Conservation (phyloP, 1,284 basidiomycete genomes). For the Paramarasmius palmivorus region DNA sequence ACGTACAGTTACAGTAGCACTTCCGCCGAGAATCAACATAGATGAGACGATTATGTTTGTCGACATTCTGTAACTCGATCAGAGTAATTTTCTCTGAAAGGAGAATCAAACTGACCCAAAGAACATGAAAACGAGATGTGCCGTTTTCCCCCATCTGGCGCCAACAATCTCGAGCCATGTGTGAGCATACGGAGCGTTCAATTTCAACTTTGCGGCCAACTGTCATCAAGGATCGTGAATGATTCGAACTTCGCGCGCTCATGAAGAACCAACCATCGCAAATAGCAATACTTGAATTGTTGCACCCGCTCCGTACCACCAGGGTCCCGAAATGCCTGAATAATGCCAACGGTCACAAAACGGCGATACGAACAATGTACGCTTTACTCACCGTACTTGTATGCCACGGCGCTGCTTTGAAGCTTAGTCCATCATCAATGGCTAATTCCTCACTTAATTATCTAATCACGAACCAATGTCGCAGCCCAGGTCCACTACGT, state of each 20-base stretch:
- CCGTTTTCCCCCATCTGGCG: conserved; percentile 72
- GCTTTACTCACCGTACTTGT: conserved; percentile 72
- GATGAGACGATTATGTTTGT: conserved; percentile 79
- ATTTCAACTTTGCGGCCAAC: conserved; percentile 73
- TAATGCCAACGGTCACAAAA: not conserved
- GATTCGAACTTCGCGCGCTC: not conserved
- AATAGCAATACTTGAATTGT: conserved; percentile 77
- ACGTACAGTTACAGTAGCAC: conserved; percentile 78
- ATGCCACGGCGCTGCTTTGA: conserved; percentile 81
- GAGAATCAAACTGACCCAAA: conserved; percentile 48
- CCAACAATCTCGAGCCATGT: conserved; percentile 61
- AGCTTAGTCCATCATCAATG: conserved; percentile 37
- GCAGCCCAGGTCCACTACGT: conserved; percentile 79
- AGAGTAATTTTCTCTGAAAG: not conserved
- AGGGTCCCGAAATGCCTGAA: conserved; percentile 53
- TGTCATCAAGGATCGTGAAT: conserved; percentile 25
- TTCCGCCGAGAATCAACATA: conserved; percentile 65
- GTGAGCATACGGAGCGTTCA: conserved; percentile 66
- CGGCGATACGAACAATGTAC: not conserved
- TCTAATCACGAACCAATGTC: conserved; percentile 49
- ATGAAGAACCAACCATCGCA: conserved; percentile 43
- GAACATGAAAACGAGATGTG: conserved; percentile 79
- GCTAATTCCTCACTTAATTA: not conserved
- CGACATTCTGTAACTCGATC: conserved; percentile 43
- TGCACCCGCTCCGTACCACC: conserved; percentile 74